Percentiles rank a stretch among this genome's conserved stretches.
Conservation (phyloP, 1,284 basidiomycete species). For the Sanghuangporus sanghuang region DNA sequence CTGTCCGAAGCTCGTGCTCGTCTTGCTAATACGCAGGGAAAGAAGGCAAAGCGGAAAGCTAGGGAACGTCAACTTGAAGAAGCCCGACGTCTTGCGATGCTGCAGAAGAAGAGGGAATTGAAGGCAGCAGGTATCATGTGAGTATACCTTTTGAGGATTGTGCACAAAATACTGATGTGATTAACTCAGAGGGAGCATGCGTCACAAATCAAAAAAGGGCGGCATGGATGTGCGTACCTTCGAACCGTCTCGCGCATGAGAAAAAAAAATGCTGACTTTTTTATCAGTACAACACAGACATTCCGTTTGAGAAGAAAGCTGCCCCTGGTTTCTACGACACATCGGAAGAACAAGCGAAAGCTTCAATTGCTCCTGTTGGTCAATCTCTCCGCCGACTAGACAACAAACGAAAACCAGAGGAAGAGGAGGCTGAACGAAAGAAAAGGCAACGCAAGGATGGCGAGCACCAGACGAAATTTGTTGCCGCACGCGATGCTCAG, state of each 20-base stretch:
- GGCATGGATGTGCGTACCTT: slow-evolving; percentile 83
- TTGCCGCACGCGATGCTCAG: slow-evolving; percentile 91
- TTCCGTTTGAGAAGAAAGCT: slow-evolving; percentile 97
- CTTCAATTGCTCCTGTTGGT: slow-evolving; percentile 85
- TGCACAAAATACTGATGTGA: slow-evolving; percentile 19
- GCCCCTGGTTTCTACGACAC: slow-evolving; percentile 97
- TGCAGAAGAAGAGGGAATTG: slow-evolving; percentile 97
- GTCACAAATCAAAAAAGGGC: slow-evolving; percentile 89
- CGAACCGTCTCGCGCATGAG: slow-evolving; percentile 8
- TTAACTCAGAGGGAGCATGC: slow-evolving; percentile 46
- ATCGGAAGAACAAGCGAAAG: slow-evolving; percentile 88
- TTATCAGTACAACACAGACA: slow-evolving; percentile 92
- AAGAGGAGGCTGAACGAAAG: slow-evolving; percentile 80
- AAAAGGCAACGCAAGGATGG: slow-evolving; percentile 74
- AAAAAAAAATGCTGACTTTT: slow-evolving; percentile 14
- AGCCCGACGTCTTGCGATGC: slow-evolving; percentile 86
- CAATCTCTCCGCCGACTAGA: slow-evolving; percentile 86
- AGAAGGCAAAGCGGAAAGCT: slow-evolving; percentile 98
- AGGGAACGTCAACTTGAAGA: slow-evolving; percentile 96
- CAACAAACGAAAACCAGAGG: slow-evolving; percentile 90
- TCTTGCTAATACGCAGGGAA: slow-evolving; percentile 98
- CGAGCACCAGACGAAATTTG: slow-evolving; percentile 83
- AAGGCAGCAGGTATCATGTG: slow-evolving; percentile 98
- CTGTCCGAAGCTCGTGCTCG: slow-evolving; percentile 96
- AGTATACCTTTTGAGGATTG: slow-evolving; percentile 22